A percentile compares a stretch with the other conserved stretches of the same genome.
Evolutionary conservation across 495 filamentous ascomycete genomes (phyloP).

Genomic region (Chaetomidium leptoderma): DNA sequence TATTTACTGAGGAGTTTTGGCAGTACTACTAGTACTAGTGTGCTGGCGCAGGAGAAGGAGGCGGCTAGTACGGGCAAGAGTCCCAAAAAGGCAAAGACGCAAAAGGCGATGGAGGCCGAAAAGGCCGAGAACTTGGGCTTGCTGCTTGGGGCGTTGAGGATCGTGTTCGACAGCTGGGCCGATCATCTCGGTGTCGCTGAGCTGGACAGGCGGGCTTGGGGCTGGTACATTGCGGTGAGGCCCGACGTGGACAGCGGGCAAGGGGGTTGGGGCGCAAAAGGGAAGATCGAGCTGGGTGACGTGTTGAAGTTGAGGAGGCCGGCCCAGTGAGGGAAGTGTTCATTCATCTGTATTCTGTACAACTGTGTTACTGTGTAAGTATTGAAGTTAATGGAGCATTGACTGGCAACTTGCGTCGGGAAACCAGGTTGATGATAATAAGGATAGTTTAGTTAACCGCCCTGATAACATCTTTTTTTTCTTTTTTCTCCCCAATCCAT

Average conservation of each 20-base stretch:
- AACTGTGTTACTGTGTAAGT: too few relatives aligned
- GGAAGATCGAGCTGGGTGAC: conserved; percentile 57
- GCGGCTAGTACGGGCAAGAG: neutral
- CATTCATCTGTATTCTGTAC: too few relatives aligned
- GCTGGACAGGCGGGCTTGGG: conserved; percentile 70
- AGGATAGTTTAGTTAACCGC: too few relatives aligned
- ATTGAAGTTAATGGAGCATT: neutral
- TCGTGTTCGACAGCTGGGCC: conserved; percentile 68
- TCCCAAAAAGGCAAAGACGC: conserved; percentile 38
- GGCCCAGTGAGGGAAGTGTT: neutral
- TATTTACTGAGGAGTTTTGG: conserved; percentile 62
- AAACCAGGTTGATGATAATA: too few relatives aligned
- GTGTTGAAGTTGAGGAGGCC: conserved; percentile 57
- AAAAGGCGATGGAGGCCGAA: conserved; percentile 45
- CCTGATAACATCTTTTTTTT: too few relatives aligned
- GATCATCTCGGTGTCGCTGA: conserved; percentile 53
- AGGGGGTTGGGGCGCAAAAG: conserved; percentile 78
- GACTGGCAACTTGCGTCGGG: neutral
- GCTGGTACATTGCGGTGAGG: conserved; percentile 71
- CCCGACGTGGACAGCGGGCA: conserved; percentile 68
- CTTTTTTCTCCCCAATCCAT: too few relatives aligned
- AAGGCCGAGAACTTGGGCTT: conserved; percentile 63
- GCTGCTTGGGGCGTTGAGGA: conserved; percentile 61
- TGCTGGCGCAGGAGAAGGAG: conserved; percentile 2
- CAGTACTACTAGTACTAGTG: neutral